Percentiles rank a stretch among this genome's conserved stretches.
Conservation (phyloP, 169 alveolate species). For the Plasmodium knowlesi region DNA sequence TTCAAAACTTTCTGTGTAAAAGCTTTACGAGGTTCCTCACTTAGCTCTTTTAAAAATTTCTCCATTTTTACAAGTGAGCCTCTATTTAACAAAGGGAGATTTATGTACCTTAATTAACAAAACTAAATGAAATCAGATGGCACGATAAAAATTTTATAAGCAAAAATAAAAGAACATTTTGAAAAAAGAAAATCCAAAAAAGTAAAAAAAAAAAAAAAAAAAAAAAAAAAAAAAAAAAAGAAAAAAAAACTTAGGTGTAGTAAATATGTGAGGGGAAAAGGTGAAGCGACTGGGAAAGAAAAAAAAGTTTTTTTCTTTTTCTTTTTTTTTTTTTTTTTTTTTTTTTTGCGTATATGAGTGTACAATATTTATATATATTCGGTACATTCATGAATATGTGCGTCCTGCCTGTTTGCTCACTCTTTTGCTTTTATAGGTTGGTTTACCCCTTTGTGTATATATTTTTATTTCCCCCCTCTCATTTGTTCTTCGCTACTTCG, state of each 20-base stretch:
- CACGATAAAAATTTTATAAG: slow-evolving; percentile 1
- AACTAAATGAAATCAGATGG: neutral
- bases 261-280: neutral
- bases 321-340: neutral
- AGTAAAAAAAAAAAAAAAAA: neutral
- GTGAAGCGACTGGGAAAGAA: slow-evolving; percentile 7
- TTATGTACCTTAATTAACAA: neutral
- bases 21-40: slow-evolving; percentile 19
- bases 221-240: slow-evolving; percentile 9
- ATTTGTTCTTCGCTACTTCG: neutral
- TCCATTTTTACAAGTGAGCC: slow-evolving; percentile 25
- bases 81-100: slow-evolving; percentile 4
- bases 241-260: neutral
- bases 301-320: slow-evolving; percentile 1
- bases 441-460: neutral
- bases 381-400: neutral
- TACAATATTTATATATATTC: neutral
- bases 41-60: slow-evolving; percentile 13
- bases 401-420: neutral
- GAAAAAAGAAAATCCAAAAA: neutral
- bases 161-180: slow-evolving; percentile 16
- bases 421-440: neutral
- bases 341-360: neutral
- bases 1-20: slow-evolving; percentile 11
- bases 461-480: neutral